Conservation (phyloP, 768 basidiomycete genomes). For the Tricholoma flavovirens region DNA sequence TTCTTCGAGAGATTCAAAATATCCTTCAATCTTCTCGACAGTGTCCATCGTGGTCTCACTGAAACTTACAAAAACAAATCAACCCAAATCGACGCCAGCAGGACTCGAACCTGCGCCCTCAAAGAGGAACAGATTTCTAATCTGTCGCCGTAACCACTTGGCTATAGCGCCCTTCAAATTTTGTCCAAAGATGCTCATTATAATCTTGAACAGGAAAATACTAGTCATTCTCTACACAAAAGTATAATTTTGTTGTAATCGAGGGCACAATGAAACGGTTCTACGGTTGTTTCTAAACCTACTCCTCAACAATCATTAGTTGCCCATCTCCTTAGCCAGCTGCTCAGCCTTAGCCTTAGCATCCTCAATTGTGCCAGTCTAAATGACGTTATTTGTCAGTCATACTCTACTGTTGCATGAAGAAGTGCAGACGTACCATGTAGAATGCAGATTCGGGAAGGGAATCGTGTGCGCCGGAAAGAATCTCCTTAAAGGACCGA, state of each 20-base stretch:
- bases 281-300: conserved; percentile 6
- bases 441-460: conserved; percentile 98
- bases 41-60: conserved; percentile 23
- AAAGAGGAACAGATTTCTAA: conserved; percentile 70
- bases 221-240: not conserved
- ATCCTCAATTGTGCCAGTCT: conserved; percentile 92
- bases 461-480: conserved; percentile 80
- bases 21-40: conserved; percentile 66
- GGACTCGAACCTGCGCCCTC: conserved; percentile 67
- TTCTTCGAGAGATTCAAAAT: conserved; percentile 60
- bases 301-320: conserved; percentile 25
- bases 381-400: conserved; percentile 4
- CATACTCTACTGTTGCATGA: not conserved
- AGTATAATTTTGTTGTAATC: not conserved
- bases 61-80: too few species aligned
- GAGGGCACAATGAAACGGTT: not conserved
- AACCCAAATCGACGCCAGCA: conserved; percentile 47
- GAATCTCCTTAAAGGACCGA: conserved; percentile 97
- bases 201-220: not conserved
- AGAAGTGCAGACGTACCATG: conserved; percentile 51
- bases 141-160: conserved; percentile 79
- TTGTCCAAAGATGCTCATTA: not conserved
- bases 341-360: conserved; percentile 97
- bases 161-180: conserved; percentile 56
- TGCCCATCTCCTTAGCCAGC: conserved; percentile 89